Evolutionary conservation across 2,329 filamentous ascomycete genomes (phyloP), one percentile per base, ranked within the genome.

Genomic region (Geosmithia putterillii): DNA sequence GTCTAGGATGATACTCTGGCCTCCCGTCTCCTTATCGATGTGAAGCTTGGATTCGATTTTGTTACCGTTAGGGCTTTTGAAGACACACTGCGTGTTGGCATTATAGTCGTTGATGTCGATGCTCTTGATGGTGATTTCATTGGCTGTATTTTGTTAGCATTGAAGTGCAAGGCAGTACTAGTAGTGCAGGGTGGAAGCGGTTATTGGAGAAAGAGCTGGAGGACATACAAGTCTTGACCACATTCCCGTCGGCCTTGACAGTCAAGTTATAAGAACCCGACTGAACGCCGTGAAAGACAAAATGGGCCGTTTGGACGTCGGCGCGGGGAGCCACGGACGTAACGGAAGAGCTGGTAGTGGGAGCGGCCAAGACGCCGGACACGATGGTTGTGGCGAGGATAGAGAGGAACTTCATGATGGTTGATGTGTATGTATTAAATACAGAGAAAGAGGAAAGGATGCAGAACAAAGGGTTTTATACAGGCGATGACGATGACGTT

Each of bases 31-130:
- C 12, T 46, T 42, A 35, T 49, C 42, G 12, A 54, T 48, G 22
- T 51, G 47, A 23, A 46, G 47, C 19, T 53, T 54, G 4, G 66
- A 55, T 0, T 61, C 52, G 48, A 59, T 55, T 7, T 55, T 45
- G 4, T 17, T 25, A 18, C 49, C 54, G 7, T 53, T 45, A 0
- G 65, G 67, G 7, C n/a, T 20, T 44, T 49, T 39, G 54, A 73
- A 71, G n/a, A 54, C 59, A 57, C 70, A 73, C 42, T 62, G 52
- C 15, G 42, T 41, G 46, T 57, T 52, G 45, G 66, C 66, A 49
- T 65, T 58, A 56, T 67, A 72, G 57, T 66, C 61, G 34, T 60
- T 58, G 1, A 63, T 59, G 45, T 67, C 59, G 45, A 71, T 64
- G 47, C 60, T 57, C 49, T 55, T 59, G 42, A 71, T 50, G 8